Base-by-base conservation (phyloP, 106 monocot species). In the Iris macrosiphon region DNA sequence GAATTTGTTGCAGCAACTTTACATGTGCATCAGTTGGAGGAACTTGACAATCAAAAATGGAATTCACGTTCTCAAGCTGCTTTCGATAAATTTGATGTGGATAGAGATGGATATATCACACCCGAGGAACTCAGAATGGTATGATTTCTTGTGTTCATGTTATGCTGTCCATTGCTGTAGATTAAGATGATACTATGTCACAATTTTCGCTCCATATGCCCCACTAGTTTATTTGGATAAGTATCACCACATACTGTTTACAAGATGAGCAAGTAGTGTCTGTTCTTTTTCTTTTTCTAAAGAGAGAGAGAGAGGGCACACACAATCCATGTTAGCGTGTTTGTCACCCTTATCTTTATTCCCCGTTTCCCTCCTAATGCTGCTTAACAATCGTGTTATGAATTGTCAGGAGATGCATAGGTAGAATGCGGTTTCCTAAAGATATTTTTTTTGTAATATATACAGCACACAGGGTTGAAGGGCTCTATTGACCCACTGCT, bases 1-100 rank as follows among this genome's bases (percentile, higher is more conserved):
- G 94, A 95, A 64, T 95, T 95, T 69, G 94, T 85, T 57, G 85
- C 94, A 9, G 88, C 94, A 54, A 71, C 94, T 28, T 54, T 95
- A 15, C 94, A 79, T 49, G 85, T 95, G 46, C 81, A 76, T 60
- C 94, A 95, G 60, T 70, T 95, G 70, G 81, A 77, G 37, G 84
- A 85, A 35, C 85, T 75, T 40, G 82, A 95, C 45, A 73, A 78
- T 27, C 81, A 82, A 11, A 88, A 69, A 62, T 95, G 94, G 94
- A 50, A 69, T 18, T 11, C 31, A 28, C 81, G 72, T 17, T 89
- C 82, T 28, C 64, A 82, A 71, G 77, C 85, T 12, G 94, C 94
- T 47, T 95, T 95, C 47, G 72, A 85, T 33, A 88, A 85, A 53
- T 85, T 95, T 66, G 94, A 95, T 72, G 60, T 89, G 9, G 94